These are phyloP conservation scores for Diddensiella transvaalensis DNA, from an alignment of 805 yeast genomes.

Conservation along the genomic window DNA sequence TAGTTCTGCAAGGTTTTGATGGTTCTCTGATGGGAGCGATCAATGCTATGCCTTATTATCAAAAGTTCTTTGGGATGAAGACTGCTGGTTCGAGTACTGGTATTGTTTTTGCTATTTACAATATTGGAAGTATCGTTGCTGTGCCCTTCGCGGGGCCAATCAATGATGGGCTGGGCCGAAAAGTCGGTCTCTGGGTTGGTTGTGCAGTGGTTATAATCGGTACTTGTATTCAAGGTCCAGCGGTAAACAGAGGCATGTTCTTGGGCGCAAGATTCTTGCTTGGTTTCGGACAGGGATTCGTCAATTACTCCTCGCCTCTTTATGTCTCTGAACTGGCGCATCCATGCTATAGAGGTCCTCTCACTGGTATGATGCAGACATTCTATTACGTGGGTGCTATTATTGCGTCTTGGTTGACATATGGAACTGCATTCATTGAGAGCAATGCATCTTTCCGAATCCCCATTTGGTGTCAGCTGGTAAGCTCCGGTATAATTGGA, in stretches of 20 bases:
- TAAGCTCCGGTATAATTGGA: conserved; percentile 11
- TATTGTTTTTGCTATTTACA: conserved; percentile 13
- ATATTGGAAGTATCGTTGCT: conserved; percentile 13
- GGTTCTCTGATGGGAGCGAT: conserved; percentile 18
- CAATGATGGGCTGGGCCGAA: conserved; percentile 12
- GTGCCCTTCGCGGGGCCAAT: conserved; percentile 24
- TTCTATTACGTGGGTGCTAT: conserved; percentile 14
- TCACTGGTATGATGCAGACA: conserved; percentile 16
- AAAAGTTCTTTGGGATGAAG: conserved; percentile 12
- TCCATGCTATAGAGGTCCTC: conserved; percentile 11
- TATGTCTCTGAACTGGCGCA: conserved; percentile 15
- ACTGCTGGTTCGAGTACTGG: conserved; percentile 13
- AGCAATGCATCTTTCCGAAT: conserved; percentile 5
- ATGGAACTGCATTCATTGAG: conserved; percentile 8
- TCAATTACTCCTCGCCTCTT: conserved; percentile 9
- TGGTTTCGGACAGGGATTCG: conserved; percentile 9
- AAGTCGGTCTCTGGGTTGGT: conserved; percentile 10
- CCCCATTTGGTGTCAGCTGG: conserved; percentile 16
- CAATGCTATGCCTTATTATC: conserved; percentile 14
- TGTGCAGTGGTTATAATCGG: conserved; percentile 8
- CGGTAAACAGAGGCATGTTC: conserved; percentile 6
- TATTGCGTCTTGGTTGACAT: conserved; percentile 12
- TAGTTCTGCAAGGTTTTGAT: conserved; percentile 13
- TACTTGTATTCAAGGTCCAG: conserved; percentile 7
- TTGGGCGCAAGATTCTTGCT: conserved; percentile 15